phyloP scores from a whole-genome alignment of 768 basidiomycete genomes.

The Candolleomyces aberdarensis region DNA sequence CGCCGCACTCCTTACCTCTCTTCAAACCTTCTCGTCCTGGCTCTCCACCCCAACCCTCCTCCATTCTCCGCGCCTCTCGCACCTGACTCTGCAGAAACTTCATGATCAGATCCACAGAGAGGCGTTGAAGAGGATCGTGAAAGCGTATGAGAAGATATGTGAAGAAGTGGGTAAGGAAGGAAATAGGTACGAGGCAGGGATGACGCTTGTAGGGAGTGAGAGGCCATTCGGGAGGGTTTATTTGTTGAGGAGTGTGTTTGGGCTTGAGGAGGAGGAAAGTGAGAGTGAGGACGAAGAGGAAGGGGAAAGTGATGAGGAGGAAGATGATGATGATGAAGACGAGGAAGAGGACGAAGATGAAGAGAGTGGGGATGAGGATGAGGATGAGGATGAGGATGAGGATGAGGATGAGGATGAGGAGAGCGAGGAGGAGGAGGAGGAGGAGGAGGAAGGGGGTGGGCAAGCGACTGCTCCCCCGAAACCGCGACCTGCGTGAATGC shows the following conservation, averaged over 20 bases:
- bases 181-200: conserved; percentile 89
- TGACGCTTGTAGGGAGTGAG: conserved; percentile 79
- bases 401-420: no score
- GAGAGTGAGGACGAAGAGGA: conserved; percentile 11
- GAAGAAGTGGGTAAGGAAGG: conserved; percentile 70
- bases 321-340: conserved; percentile 12
- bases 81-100: conserved; percentile 64
- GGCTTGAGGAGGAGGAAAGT: conserved; percentile 48
- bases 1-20: conserved; percentile 54
- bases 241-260: conserved; percentile 75
- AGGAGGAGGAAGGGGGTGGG: no score
- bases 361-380: no score
- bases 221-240: conserved; percentile 79
- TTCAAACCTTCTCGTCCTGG: conserved; percentile 78
- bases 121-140: conserved; percentile 65
- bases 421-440: no score
- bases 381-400: no score
- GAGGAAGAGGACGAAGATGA: no score
- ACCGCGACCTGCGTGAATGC: no score
- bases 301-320: conserved; percentile 14
- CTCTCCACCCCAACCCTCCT: conserved; percentile 80
- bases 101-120: conserved; percentile 72
- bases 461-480: no score
- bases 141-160: conserved; percentile 70
- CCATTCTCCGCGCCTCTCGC: conserved; percentile 74